Evolutionary conservation across 2,329 filamentous ascomycete genomes (phyloP).

Genomic region (Sphaceloma murrayae): DNA sequence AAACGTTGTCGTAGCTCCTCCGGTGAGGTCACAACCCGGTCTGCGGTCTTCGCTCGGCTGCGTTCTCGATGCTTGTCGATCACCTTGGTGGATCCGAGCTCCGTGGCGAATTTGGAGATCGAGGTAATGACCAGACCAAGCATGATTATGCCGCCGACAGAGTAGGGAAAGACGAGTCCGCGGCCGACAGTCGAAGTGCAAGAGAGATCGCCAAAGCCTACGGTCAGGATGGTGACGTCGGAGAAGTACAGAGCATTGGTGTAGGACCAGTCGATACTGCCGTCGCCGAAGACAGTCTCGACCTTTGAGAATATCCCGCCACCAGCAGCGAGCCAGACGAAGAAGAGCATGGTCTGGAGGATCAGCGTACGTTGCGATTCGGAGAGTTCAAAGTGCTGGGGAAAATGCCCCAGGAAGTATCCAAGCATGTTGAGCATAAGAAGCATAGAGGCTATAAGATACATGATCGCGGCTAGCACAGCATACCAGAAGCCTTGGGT

Average conservation of each 20-base stretch:
- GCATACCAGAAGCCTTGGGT: constrained; percentile 85
- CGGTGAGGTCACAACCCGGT: constrained; percentile 45
- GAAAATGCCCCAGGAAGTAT: constrained; percentile 64
- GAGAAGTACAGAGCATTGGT: constrained; percentile 61
- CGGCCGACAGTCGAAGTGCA: constrained; percentile 49
- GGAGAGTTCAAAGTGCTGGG: constrained; percentile 67
- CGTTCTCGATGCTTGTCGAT: constrained; percentile 50
- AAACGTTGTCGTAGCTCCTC: constrained; percentile 37
- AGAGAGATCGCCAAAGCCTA: constrained; percentile 56
- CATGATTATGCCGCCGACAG: constrained; percentile 73
- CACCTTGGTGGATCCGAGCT: constrained; percentile 54
- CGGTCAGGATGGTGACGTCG: constrained; percentile 55
- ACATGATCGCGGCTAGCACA: constrained; percentile 67
- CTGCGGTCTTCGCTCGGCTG: constrained; percentile 45
- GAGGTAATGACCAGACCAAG: constrained; percentile 75
- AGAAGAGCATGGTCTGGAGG: constrained; percentile 78
- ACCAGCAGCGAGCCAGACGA: constrained; percentile 70
- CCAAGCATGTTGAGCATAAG: constrained; percentile 73
- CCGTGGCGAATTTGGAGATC: constrained; percentile 57
- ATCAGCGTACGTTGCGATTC: constrained; percentile 79
- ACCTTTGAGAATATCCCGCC: constrained; percentile 64
- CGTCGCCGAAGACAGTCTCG: constrained; percentile 39
- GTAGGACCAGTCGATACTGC: constrained; percentile 52
- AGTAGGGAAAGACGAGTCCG: constrained; percentile 71
- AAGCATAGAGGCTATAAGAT: constrained; percentile 67